Percentiles rank a stretch among this genome's conserved stretches.
These are phyloP conservation scores for Euphorbia neoarborescens DNA, from an alignment of 441 rosid species.

Conservation along the genomic window DNA sequence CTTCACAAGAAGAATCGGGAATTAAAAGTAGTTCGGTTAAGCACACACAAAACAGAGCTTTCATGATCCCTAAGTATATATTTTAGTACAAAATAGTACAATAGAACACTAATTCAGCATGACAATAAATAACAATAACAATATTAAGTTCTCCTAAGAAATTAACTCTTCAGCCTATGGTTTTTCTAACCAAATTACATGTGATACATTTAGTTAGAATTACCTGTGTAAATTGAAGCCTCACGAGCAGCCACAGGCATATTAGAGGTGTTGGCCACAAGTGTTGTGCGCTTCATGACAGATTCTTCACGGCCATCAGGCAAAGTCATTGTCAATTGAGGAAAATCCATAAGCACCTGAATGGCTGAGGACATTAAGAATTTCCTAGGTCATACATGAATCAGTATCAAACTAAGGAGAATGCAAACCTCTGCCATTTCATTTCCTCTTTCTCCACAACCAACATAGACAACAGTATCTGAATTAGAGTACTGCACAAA, in stretches of 20 bases:
- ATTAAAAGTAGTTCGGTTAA: not conserved
- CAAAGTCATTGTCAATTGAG: conserved; percentile 98
- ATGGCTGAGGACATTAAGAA: conserved; percentile 6
- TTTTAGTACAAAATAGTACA: not conserved
- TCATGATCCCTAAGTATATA: not conserved
- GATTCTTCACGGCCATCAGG: conserved; percentile 99
- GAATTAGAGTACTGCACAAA: conserved; percentile 88
- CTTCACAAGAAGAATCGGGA: not conserved
- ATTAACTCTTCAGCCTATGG: not conserved
- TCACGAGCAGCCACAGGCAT: conserved; percentile 99
- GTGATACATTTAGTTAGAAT: conserved; percentile 7
- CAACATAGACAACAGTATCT: conserved; percentile 94
- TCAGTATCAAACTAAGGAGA: conserved; percentile 18
- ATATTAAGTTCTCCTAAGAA: not conserved
- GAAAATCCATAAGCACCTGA: conserved; percentile 99
- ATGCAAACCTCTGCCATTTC: conserved; percentile 98
- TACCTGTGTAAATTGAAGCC: conserved; percentile 99
- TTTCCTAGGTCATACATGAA: not conserved
- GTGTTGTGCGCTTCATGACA: conserved; percentile 98
- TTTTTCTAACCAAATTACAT: not conserved
- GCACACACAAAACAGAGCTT: not conserved
- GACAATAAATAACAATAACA: not conserved
- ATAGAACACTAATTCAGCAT: not conserved
- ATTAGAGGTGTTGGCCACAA: conserved; percentile 97
- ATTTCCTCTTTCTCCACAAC: conserved; percentile 98